These are phyloP conservation scores for Prunus campanulata DNA, from an alignment of 306 rosid genomes.

Conservation along the genomic window DNA sequence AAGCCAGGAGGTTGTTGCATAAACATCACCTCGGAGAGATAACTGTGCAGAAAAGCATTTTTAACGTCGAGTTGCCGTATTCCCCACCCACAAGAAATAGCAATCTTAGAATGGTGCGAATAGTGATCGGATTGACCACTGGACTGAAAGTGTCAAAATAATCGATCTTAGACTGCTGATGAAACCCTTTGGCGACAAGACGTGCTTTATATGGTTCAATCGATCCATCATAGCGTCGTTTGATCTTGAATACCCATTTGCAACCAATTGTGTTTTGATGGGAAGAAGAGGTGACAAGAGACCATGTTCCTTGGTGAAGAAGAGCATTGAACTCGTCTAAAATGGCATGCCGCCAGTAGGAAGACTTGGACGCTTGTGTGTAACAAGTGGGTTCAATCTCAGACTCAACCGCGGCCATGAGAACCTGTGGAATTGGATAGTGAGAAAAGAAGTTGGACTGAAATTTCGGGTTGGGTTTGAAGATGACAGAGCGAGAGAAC, in stretches of 20 bases:
- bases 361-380: not conserved
- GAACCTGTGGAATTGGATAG: not conserved
- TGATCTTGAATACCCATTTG: not conserved
- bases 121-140: too few relatives aligned
- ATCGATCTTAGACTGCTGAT: too few relatives aligned
- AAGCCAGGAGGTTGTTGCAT: not conserved
- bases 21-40: too few relatives aligned
- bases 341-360: not conserved
- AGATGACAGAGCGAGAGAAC: not conserved
- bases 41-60: too few relatives aligned
- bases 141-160: too few relatives aligned
- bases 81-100: too few relatives aligned
- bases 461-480: not conserved
- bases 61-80: too few relatives aligned
- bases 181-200: too few relatives aligned
- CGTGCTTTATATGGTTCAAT: not conserved
- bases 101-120: too few relatives aligned
- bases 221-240: not conserved
- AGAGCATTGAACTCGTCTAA: not conserved
- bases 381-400: not conserved
- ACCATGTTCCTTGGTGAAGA: not conserved
- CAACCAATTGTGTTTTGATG: not conserved
- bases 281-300: not conserved
- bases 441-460: not conserved
- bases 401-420: not conserved